Evolutionary conservation across 257 asterid genomes (phyloP), one percentile per base, ranked within the genome.

Genomic region (Eustoma russellianum): DNA sequence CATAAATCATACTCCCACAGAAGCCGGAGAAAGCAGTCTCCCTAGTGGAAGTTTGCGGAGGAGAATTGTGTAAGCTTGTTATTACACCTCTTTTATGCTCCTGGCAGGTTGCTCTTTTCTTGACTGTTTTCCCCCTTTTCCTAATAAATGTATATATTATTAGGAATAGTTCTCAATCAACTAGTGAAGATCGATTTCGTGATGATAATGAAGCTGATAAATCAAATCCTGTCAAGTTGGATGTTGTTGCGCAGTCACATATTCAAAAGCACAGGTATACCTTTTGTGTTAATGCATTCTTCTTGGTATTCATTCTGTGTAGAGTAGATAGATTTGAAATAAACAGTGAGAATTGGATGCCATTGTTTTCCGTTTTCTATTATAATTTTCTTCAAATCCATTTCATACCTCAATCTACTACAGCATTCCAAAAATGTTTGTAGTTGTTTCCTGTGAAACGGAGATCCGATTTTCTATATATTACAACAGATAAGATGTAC

Each of bases 191-290:
- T 49, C 68, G 62, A 64, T 49, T 85, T 48, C 77, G 62, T 56
- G 79, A 61, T 38, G 41, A 60, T 5, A 66, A 48, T 53, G 80
- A 75, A 46, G 80, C 66, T 46, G 72, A 70, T 62, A 62, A 71
- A 62, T 46, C 73, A 14, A 53, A 50, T 54, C 75, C 85, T 17
- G 85, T 87, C 73, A 88, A 88, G 69, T 62, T 92, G 79, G 98
- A 92, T 76, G 79, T 83, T 59, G 85, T 72, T 55, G 94, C 94
- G 34, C 81, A 75, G 48, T 74, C 76, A 70, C 94, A 77, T 61
- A 88, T 88, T 64, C 93, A 81, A 17, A 92, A 83, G 72, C 95
- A 92, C 72, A 79, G 94, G 98, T 91, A 70, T 17, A 45, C 19
- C 41, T 13, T 57, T 12, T n/a, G 9, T 46, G 14, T 17, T 0